Evolutionary conservation across 306 rosid species (phyloP).

Genomic region (Geum urbanum): DNA sequence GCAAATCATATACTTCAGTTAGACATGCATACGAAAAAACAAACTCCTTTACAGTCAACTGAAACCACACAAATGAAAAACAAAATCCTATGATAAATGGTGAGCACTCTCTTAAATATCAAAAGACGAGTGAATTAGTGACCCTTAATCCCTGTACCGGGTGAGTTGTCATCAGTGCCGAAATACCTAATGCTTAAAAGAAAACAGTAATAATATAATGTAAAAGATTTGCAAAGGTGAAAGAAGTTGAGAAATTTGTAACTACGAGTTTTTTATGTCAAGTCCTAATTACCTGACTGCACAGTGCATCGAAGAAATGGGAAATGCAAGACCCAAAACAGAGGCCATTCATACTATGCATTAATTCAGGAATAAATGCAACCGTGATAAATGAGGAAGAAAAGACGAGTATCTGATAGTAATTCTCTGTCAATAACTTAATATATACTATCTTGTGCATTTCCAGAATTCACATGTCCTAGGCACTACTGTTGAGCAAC

Average conservation of each 20-base stretch:
- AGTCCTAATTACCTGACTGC: background rate
- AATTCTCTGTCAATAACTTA: background rate
- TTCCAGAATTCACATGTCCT: background rate
- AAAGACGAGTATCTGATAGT: background rate
- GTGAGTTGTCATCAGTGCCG: background rate
- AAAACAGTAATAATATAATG: background rate
- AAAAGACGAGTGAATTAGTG: background rate
- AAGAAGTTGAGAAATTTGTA: background rate
- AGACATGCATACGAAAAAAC: slow-evolving; percentile 7
- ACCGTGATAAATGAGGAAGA: background rate
- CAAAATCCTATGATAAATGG: background rate
- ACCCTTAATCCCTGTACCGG: background rate
- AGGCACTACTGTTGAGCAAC: background rate
- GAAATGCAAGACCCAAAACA: background rate
- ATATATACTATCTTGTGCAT: background rate
- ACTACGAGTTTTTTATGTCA: background rate
- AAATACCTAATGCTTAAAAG: background rate
- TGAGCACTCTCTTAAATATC: background rate
- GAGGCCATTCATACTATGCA: background rate
- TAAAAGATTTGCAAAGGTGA: background rate
- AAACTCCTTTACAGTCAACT: background rate
- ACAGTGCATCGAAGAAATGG: background rate
- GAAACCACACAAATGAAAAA: slow-evolving; percentile 1
- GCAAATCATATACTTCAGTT: slow-evolving; percentile 26
- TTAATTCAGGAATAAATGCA: background rate